Base-by-base conservation (phyloP, 192 early-diverging fungal species). In the Backusella parvicylindrica region DNA sequence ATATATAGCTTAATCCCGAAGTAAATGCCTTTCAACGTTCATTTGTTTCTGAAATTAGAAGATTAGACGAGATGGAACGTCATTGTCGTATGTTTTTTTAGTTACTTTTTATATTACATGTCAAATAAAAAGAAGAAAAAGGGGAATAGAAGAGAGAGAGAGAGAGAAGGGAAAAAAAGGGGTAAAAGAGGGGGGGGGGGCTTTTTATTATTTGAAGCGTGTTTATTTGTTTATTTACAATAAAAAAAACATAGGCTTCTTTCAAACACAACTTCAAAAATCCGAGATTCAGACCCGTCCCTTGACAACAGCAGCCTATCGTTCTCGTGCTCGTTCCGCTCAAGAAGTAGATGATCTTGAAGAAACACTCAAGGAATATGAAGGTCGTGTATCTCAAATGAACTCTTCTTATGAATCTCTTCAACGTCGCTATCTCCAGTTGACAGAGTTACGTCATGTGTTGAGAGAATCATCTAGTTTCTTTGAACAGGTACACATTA, bases 11-110 rank as follows among this genome's bases (percentile, higher is more conserved):
- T 68, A 99, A 99, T 84, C 86, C 91, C 30, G 91, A 95, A 35
- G 94, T 95, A 30, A 98, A 96, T 80, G 96, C 96, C 12, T 99
- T 99, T 78, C 97, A 99, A 83, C 91, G 97, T 21, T 90, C 95
- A 23, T 98, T 96, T 83, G 98, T 98, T 26, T 92, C 86, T 69
- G 95, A 98, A 81, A 97, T 99, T 79, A 90, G 96, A 75, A 91
- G 96, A 43, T 88, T 97, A 33, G 96, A 99, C 80, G 98, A 99
- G 82, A 94, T 99, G 90, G 96, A 98, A 81, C 91, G 98, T 71
- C 95, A 94, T 74, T 85, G 96, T 65, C 94, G 98, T 94, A 87
- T 84, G 91, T 84, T 49, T 31, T 43, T 50, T 67, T 26, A 67
- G n/a, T 37, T 60, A 21, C 12, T 18, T 43, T 9, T 37, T 16